These are phyloP conservation scores for Albugo laibachii DNA, from an alignment of 352 stramenopile genomes.

Conservation along the genomic window DNA sequence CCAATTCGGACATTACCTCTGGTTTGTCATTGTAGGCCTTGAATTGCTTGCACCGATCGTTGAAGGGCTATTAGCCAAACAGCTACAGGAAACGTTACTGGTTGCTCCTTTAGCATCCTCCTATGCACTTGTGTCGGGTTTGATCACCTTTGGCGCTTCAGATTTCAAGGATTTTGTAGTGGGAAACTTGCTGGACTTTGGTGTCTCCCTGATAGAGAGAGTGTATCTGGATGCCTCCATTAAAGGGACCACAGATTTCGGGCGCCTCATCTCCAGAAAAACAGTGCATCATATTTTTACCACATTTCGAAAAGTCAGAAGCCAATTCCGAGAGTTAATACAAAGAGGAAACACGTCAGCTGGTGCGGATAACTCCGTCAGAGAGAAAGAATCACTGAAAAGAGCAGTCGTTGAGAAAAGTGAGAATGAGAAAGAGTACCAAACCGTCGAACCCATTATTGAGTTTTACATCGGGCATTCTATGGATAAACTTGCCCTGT, in stretches of 20 bases:
- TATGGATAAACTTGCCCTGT: constrained; percentile 81
- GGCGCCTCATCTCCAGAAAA: constrained; percentile 17
- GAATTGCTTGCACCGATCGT: constrained; percentile 80
- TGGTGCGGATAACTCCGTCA: constrained; percentile 24
- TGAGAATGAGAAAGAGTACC: constrained; percentile 16
- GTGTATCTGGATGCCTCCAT: constrained; percentile 83
- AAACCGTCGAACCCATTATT: constrained; percentile 93
- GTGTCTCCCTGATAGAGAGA: constrained; percentile 84
- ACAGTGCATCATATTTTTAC: constrained; percentile 12
- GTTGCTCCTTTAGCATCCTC: constrained; percentile 79
- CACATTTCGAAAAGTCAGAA: neutral
- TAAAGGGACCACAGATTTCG: constrained; percentile 25
- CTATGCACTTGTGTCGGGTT: constrained; percentile 75
- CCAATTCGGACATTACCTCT: constrained; percentile 89
- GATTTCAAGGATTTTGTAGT: constrained; percentile 96
- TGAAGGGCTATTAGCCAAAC: constrained; percentile 76
- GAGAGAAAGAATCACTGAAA: constrained; percentile 5
- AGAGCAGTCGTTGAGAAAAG: constrained; percentile 3
- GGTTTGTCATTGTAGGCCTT: constrained; percentile 88
- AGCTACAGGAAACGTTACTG: constrained; percentile 83
- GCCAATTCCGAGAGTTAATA: constrained; percentile 13
- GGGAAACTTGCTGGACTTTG: constrained; percentile 87
- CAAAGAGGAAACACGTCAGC: constrained; percentile 14
- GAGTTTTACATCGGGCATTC: constrained; percentile 83
- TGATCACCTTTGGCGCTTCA: constrained; percentile 89